These are phyloP conservation scores for Cutaneotrichosporon dermatis DNA, from an alignment of 1,284 basidiomycete genomes.

Conservation along the genomic window DNA sequence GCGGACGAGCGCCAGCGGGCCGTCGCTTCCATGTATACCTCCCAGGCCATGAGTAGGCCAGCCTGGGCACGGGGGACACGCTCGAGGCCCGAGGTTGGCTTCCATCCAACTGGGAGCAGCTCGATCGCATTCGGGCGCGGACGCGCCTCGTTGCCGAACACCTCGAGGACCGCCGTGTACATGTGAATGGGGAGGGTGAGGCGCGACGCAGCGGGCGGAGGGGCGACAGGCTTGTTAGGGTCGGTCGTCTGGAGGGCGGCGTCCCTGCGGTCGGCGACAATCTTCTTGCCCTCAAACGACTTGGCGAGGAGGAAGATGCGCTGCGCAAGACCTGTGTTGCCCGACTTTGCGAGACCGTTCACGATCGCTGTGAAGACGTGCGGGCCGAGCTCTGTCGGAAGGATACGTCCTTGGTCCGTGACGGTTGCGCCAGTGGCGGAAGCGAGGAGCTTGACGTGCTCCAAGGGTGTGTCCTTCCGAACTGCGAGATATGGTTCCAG, in stretches of 20 bases:
- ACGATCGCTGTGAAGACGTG: slow-evolving; percentile 27
- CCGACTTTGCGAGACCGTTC: slow-evolving; percentile 25
- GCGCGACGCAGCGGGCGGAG: not conserved
- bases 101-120: not conserved
- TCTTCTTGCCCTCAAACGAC: slow-evolving; percentile 6
- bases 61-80: slow-evolving; percentile 5
- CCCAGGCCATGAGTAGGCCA: slow-evolving; percentile 9
- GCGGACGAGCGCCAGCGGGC: not conserved
- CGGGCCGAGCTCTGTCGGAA: slow-evolving; percentile 15
- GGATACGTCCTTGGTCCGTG: slow-evolving; percentile 12
- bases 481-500: slow-evolving; percentile 33
- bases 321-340: slow-evolving; percentile 33
- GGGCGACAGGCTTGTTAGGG: not conserved
- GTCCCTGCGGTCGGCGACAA: not conserved
- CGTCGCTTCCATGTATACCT: not conserved
- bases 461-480: not conserved
- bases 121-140: slow-evolving; percentile 8
- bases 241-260: not conserved
- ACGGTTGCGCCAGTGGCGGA: slow-evolving; percentile 3
- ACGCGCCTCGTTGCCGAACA: slow-evolving; percentile 16
- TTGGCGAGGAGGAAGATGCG: slow-evolving; percentile 30
- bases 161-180: slow-evolving; percentile 29
- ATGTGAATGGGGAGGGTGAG: slow-evolving; percentile 24
- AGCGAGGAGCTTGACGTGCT: not conserved
- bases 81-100: not conserved